Evolutionary conservation across 2,329 filamentous ascomycete species (phyloP).

Genomic region (Emmonsia crescens): DNA sequence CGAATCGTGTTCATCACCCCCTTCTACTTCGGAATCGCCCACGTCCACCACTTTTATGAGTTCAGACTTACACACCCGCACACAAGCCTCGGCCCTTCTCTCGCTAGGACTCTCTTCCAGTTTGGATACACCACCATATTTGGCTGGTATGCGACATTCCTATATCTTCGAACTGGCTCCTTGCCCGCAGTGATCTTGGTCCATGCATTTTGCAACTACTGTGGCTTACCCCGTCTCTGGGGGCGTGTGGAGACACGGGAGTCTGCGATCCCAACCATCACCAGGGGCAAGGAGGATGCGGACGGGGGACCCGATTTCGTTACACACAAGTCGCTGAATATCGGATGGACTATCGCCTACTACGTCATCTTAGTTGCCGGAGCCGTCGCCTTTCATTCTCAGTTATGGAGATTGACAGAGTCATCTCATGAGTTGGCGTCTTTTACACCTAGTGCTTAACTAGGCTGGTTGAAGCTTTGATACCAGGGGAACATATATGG

Average conservation of each 20-base stretch:
- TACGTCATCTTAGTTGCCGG: slow-evolving; percentile 67
- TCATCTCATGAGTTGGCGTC: slow-evolving; percentile 28
- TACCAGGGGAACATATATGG: background rate
- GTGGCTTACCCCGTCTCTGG: slow-evolving; percentile 80
- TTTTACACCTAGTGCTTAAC: slow-evolving; percentile 13
- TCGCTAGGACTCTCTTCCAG: slow-evolving; percentile 68
- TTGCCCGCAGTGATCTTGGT: slow-evolving; percentile 63
- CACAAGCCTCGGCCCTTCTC: slow-evolving; percentile 50
- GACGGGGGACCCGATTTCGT: slow-evolving; percentile 17
- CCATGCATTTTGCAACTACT: slow-evolving; percentile 85
- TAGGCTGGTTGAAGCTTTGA: background rate
- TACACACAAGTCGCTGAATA: slow-evolving; percentile 24
- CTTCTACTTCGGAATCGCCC: slow-evolving; percentile 83
- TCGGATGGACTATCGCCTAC: slow-evolving; percentile 64
- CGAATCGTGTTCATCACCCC: slow-evolving; percentile 70
- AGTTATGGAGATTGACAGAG: slow-evolving; percentile 62
- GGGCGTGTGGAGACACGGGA: slow-evolving; percentile 52
- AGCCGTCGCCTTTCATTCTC: slow-evolving; percentile 57
- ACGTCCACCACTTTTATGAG: slow-evolving; percentile 93
- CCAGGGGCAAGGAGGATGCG: slow-evolving; percentile 33
- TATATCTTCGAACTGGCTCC: slow-evolving; percentile 77
- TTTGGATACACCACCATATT: slow-evolving; percentile 87
- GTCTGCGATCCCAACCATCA: slow-evolving; percentile 19
- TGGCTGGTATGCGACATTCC: slow-evolving; percentile 82
- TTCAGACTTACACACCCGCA: slow-evolving; percentile 71